Base-by-base conservation (phyloP, 1,139 yeast species). In the Hansenula lynferdii region DNA sequence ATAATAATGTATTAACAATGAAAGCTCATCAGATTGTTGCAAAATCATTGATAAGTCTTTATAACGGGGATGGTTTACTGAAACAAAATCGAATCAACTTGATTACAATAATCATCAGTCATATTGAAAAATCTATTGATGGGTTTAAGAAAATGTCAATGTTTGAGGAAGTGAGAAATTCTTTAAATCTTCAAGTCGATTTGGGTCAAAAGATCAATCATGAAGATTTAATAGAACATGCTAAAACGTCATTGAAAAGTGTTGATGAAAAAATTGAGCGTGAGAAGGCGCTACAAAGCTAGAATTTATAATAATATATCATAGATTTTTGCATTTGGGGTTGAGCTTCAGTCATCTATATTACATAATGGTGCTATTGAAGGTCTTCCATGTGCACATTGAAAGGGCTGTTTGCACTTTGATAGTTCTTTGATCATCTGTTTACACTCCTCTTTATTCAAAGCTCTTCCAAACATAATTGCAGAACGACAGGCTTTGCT, bases 321-420 rank as follows among this genome's bases (percentile, higher is more conserved):
- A 24, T 6, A 12, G 15, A 8, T 12, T 24, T 12, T 12, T 7
- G 12, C 7, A 8, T 24, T 24, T n/a, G 6, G 15, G 12, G 27
- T 6, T 25, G 5, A 12, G 12, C 12, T 23, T 11, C 16, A 27
- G 20, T 33, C 28, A n/a, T 23, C 27, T 22, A 62, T 31, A 19
- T 59, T 56, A 17, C 64, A 69, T 8, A 83, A 40, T 0, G 94
- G 90, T 0, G 78, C 72, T 12, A 83, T 60, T 0, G 90, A 74
- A 0, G 95, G 95, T 38, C 96, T 59, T 0, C 96, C 96, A 58
- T 87, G 96, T 0, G 96, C 96, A 65, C 96, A 87, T 41, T 75
- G 80, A 47, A 85, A 83, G 0, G 96, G 95, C 14, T 70, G 58
- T 15, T 60, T 52, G 51, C 95, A 85, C 4, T 42, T 30, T 0